phyloP scores from a whole-genome alignment of 495 filamentous ascomycete genomes.

The Penicillium tannophilum region DNA sequence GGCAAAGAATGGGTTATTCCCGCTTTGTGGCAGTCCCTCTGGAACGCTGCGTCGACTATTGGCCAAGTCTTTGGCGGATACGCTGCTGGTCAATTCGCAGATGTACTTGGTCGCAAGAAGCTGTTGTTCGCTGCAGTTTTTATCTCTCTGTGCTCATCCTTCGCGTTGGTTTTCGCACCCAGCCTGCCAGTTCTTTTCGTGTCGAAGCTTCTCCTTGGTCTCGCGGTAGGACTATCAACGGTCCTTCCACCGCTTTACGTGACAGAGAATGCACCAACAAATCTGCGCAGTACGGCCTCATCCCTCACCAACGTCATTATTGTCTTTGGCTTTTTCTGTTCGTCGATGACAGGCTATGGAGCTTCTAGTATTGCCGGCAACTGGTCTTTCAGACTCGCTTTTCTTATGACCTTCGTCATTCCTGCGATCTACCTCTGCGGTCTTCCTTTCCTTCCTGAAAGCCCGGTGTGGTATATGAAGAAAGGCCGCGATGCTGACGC shows the following conservation, averaged over 20 bases:
- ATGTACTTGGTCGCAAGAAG: constrained; percentile 13
- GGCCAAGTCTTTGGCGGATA: constrained; percentile 20
- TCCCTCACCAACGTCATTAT: constrained; percentile 21
- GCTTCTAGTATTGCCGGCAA: constrained; percentile 10
- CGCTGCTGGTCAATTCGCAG: constrained; percentile 18
- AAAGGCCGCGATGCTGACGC: constrained; percentile 16
- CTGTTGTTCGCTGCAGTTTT: constrained; percentile 12
- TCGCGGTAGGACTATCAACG: constrained; percentile 16
- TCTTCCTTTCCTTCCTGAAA: constrained; percentile 19
- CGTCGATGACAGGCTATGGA: constrained; percentile 18
- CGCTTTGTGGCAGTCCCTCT: constrained; percentile 19
- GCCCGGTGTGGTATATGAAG: constrained; percentile 19
- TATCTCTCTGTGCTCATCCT: constrained; percentile 15
- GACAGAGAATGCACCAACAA: constrained; percentile 18
- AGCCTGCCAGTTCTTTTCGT: constrained; percentile 14
- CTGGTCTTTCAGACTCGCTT: constrained; percentile 19
- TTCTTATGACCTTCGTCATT: constrained; percentile 19
- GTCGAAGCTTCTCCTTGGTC: constrained; percentile 18
- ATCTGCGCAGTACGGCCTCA: constrained; percentile 15
- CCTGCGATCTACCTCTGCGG: constrained; percentile 19
- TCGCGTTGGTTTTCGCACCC: constrained; percentile 17
- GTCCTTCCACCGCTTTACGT: constrained; percentile 18
- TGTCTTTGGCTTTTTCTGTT: constrained; percentile 16
- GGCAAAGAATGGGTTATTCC: constrained; percentile 19
- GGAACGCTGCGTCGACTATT: constrained; percentile 20